Evolutionary conservation across 2,329 filamentous ascomycete species (phyloP), one percentile per base, ranked within the genome.

Genomic region (Trichoderma brevicompactum): DNA sequence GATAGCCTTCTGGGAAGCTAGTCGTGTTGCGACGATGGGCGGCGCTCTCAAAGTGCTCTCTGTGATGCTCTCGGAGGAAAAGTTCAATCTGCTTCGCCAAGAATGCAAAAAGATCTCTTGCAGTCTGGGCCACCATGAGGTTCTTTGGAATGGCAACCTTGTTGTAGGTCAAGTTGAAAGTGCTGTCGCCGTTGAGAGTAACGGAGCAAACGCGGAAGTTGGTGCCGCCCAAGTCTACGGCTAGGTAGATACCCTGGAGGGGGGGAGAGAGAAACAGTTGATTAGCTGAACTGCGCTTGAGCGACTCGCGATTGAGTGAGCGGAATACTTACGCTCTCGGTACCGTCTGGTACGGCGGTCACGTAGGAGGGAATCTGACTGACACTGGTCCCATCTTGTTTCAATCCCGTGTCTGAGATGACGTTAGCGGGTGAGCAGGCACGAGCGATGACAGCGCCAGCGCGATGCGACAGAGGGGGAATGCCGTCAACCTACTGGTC

Each of bases 141-240:
- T 94, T 86, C 70, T 88, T 89, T 7, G 95, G 95, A 65, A 99
- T 96, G 68, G 93, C 87, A 65, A 96, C 91, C 80, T 98, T 98
- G 79, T 88, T 92, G 81, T 92, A 96, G 61, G 91, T 96, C 72
- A 98, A 87, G 78, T 92, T 92, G 83, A 97, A 98, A 65, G 93
- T 97, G 72, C 90, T 94, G 80, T 98, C 92, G 74, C 95, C 95
- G 76, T 97, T 94, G 67, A 99, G 84, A 72, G 92, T 87, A 74
- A 99, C 91, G 49, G 94, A 97, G 82, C 95, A 99, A 74, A 99
- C 95, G 72, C 95, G 91, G 80, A 98, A 97, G 81, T 99, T 99
- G 69, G 95, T 99, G 72, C 95, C 95, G 68, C 95, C 95, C n/a
- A 99, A 86, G 75, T 99, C 95, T 69, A 99, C 94, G 44, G 95